phyloP scores from a whole-genome alignment of 2,329 filamentous ascomycete genomes.

The Westerdykella ornata region DNA sequence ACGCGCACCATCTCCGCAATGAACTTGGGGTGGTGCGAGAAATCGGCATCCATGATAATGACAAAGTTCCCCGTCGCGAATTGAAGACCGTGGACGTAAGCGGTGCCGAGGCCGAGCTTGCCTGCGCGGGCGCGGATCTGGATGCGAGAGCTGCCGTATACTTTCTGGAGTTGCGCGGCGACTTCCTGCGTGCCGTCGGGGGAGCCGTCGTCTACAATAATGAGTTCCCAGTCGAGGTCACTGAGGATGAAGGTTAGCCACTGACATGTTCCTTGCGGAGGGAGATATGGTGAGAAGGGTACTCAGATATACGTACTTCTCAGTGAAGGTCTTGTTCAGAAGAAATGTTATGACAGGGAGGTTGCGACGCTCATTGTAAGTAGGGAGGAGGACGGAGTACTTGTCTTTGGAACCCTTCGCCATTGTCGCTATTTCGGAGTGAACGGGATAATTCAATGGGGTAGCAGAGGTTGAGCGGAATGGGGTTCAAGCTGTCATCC shows the following conservation, averaged over 20 bases:
- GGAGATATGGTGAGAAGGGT: slow-evolving; percentile 5
- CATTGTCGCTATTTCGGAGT: background rate
- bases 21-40: slow-evolving; percentile 98
- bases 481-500: slow-evolving; percentile 4
- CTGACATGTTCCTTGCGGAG: background rate
- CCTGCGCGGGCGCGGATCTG: slow-evolving; percentile 81
- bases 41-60: slow-evolving; percentile 99
- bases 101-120: slow-evolving; percentile 94
- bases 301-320: slow-evolving; percentile 57
- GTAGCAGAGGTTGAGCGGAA: slow-evolving; percentile 7
- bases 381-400: slow-evolving; percentile 95
- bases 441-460: too few relatives aligned
- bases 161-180: slow-evolving; percentile 81
- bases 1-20: slow-evolving; percentile 86
- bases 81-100: slow-evolving; percentile 90
- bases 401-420: slow-evolving; percentile 53
- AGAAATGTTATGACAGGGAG: slow-evolving; percentile 94
- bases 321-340: slow-evolving; percentile 82
- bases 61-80: slow-evolving; percentile 90
- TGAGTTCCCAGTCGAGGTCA: slow-evolving; percentile 91
- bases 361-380: slow-evolving; percentile 97
- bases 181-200: slow-evolving; percentile 91
- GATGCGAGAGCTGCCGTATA: slow-evolving; percentile 69
- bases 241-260: slow-evolving; percentile 42
- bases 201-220: slow-evolving; percentile 96